Evolutionary conservation across 352 stramenopile species (phyloP).

Genomic region (Plasmopara viticola): DNA sequence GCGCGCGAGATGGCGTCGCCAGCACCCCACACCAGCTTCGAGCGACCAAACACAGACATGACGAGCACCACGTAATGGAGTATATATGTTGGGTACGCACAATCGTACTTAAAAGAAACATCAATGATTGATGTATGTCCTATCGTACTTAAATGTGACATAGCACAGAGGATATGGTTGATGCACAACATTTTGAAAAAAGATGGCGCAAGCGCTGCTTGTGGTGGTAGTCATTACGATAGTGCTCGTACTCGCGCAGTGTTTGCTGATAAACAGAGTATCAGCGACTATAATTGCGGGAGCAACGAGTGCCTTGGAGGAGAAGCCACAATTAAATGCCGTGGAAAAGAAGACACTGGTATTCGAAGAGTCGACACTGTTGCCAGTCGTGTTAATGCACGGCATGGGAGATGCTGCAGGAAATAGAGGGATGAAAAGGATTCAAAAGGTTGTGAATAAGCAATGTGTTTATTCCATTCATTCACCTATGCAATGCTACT

Average conservation of each 20-base stretch:
- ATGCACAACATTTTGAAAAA: no score
- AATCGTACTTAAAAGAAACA: conserved; percentile 17
- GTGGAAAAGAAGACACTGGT: conserved; percentile 22
- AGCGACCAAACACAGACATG: conserved; percentile 57
- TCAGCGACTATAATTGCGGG: conserved; percentile 26
- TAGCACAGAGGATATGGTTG: no score
- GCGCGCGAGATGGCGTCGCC: conserved; percentile 48
- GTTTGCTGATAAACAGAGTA: conserved; percentile 39
- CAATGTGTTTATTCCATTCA: neutral
- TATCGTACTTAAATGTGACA: neutral
- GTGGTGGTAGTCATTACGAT: conserved; percentile 27
- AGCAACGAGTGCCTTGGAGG: conserved; percentile 10
- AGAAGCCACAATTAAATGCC: conserved; percentile 15
- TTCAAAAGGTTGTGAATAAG: conserved; percentile 52
- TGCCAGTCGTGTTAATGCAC: conserved; percentile 86
- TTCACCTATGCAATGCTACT: neutral
- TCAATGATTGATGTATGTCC: neutral
- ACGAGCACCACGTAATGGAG: neutral
- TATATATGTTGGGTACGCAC: conserved; percentile 3
- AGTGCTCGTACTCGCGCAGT: conserved; percentile 43
- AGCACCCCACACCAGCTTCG: conserved; percentile 49
- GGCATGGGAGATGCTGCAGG: conserved; percentile 93
- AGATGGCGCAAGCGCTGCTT: neutral
- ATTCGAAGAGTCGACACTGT: conserved; percentile 26
- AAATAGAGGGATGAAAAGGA: conserved; percentile 84